phyloP scores from a whole-genome alignment of 1,139 yeast genomes.

The Hanseniaspora gamundiae region DNA sequence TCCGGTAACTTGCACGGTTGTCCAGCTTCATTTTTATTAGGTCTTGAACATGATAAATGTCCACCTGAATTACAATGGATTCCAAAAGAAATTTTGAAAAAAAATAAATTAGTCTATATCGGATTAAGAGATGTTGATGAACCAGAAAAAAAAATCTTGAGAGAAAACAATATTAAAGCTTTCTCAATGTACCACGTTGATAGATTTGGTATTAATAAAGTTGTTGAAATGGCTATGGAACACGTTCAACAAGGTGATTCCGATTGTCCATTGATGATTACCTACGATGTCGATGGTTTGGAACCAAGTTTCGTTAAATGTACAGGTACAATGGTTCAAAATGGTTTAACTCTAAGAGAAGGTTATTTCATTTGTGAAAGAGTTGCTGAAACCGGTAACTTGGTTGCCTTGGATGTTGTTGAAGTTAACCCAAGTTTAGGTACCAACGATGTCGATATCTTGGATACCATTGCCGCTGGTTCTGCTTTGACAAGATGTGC shows the following conservation, averaged over 20 bases:
- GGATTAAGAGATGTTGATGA: slow-evolving; percentile 90
- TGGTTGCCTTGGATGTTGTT: slow-evolving; percentile 81
- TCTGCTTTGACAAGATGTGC: slow-evolving; percentile 91
- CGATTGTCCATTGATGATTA: slow-evolving; percentile 67
- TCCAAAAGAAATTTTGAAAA: slow-evolving; percentile 45
- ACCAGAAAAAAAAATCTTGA: slow-evolving; percentile 67
- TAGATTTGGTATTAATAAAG: slow-evolving; percentile 83
- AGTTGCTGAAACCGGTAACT: slow-evolving; percentile 74
- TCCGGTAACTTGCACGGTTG: slow-evolving; percentile 95
- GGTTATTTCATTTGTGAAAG: slow-evolving; percentile 90
- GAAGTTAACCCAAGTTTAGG: slow-evolving; percentile 90
- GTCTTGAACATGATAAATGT: slow-evolving; percentile 48
- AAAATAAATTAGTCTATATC: slow-evolving; percentile 74
- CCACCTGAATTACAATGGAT: slow-evolving; percentile 77
- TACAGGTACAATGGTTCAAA: slow-evolving; percentile 96
- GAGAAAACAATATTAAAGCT: slow-evolving; percentile 65
- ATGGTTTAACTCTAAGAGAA: slow-evolving; percentile 89
- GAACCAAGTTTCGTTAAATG: slow-evolving; percentile 90
- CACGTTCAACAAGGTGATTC: slow-evolving; percentile 60
- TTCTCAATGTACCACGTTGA: slow-evolving; percentile 95
- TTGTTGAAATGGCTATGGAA: slow-evolving; percentile 82
- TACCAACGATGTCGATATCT: slow-evolving; percentile 59
- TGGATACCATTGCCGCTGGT: slow-evolving; percentile 83
- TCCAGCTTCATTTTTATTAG: slow-evolving; percentile 85
- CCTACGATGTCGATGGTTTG: slow-evolving; percentile 93